Base-by-base conservation (phyloP, 2,329 filamentous ascomycete genomes). In the Diaporthe caulivora region DNA sequence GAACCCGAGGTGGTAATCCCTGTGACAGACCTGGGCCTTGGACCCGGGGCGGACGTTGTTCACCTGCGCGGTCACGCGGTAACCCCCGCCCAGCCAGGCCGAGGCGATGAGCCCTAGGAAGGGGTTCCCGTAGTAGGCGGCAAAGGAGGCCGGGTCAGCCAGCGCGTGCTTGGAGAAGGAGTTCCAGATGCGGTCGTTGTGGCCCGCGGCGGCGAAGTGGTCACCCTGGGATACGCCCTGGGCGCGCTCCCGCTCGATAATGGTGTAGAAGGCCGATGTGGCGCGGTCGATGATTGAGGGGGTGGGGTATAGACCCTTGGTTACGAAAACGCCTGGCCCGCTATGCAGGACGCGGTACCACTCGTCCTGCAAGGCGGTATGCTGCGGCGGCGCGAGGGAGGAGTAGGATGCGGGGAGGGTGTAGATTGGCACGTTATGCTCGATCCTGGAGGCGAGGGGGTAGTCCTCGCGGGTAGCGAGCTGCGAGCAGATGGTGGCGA, bases 1-100 rank as follows among this genome's bases (percentile, higher is more conserved):
- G 80, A 92, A 92, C 0, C 90, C 91, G 1, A 92, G 84, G 77
- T 92, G 90, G 77, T 92, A 92, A 78, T 92, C 91, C 1, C 90
- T 85, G 77, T 92, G 91, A 10, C 83, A 83, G 37, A 87, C 85
- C 77, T 92, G 91, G 0, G 91, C 83, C 47, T 84, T 82, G 0
- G 88, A 89, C 24, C 89, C 89, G 0, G 91, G 90, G 54, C 87
- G 86, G 11, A 92, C 90, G 64, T 91, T 86, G 77, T 92, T 92
- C 53, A 91, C 87, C 78, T 92, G 90, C 0, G 89, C 86, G 0
- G 90, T 92, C 55, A 92, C 78, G 29, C 88, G 86, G 79, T 92
- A 92, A 2, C 83, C 86, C 0, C 89, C 89, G 0, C 91, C 90
- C 0, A 92, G 86, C 87, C 89, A 92, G 17, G 88, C 80, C 24